A percentile compares a stretch with the other conserved stretches of the same genome.
These are phyloP conservation scores for Penicillium sp. DNA, from an alignment of 2,329 filamentous ascomycete species.

Conservation along the genomic window DNA sequence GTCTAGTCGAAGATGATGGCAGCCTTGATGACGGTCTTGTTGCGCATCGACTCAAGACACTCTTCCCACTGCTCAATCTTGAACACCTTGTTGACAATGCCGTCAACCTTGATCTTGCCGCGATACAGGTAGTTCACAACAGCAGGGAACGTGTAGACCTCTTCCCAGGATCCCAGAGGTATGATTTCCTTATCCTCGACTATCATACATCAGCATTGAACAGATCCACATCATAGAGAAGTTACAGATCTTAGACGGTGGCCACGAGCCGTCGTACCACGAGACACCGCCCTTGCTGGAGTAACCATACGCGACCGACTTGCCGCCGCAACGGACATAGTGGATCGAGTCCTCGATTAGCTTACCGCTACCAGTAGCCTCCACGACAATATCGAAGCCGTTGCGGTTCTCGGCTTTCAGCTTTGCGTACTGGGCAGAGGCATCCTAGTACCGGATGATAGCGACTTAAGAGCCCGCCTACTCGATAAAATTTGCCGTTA, in stretches of 20 bases:
- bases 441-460: slow-evolving; percentile 31
- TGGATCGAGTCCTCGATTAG: slow-evolving; percentile 68
- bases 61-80: slow-evolving; percentile 68
- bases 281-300: slow-evolving; percentile 57
- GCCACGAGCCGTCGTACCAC: slow-evolving; percentile 42
- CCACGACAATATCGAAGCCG: slow-evolving; percentile 68
- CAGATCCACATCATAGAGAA: slow-evolving; percentile 17
- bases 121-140: slow-evolving; percentile 51
- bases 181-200: slow-evolving; percentile 59
- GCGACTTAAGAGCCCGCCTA: too few relatives aligned
- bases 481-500: too few relatives aligned
- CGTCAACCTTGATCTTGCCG: slow-evolving; percentile 49
- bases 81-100: slow-evolving; percentile 70
- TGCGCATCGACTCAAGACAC: slow-evolving; percentile 65
- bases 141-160: slow-evolving; percentile 66
- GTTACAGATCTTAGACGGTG: slow-evolving; percentile 66
- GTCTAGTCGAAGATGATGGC: slow-evolving; percentile 64
- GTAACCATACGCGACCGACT: slow-evolving; percentile 68
- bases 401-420: slow-evolving; percentile 63
- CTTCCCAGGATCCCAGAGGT: slow-evolving; percentile 68
- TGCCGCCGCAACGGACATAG: slow-evolving; percentile 67
- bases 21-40: slow-evolving; percentile 70
- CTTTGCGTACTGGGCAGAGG: slow-evolving; percentile 57
- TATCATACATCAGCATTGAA: slow-evolving; percentile 14
- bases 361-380: slow-evolving; percentile 65